phyloP scores from a whole-genome alignment of 2,329 filamentous ascomycete species.

The Penicillium brasilianum region DNA sequence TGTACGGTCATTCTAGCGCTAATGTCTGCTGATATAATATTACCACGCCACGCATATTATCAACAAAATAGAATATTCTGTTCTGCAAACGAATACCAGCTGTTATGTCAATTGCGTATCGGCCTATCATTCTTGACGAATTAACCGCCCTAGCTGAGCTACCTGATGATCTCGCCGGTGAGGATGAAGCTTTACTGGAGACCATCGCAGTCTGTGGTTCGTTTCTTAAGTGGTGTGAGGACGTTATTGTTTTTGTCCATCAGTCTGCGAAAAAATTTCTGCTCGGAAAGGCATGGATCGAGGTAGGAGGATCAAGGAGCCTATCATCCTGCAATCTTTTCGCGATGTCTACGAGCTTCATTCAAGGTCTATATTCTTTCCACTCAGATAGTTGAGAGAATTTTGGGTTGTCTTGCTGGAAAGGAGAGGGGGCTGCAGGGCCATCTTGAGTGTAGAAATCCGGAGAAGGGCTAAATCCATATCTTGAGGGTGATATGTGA shows the following conservation, averaged over 20 bases:
- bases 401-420: too few relatives aligned
- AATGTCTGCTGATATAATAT: neutral
- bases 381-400: too few relatives aligned
- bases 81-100: slow-evolving; percentile 3
- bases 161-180: neutral
- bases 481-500: neutral
- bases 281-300: neutral
- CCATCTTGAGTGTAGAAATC: slow-evolving; percentile 1
- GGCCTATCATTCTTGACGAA: slow-evolving; percentile 4
- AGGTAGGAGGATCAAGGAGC: too few relatives aligned
- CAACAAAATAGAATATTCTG: too few relatives aligned
- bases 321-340: too few relatives aligned
- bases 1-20: neutral
- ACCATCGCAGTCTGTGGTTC: slow-evolving; percentile 31
- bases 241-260: slow-evolving; percentile 31
- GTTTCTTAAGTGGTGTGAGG: slow-evolving; percentile 29
- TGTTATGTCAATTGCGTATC: slow-evolving; percentile 1
- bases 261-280: slow-evolving; percentile 36
- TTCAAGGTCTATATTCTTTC: too few relatives aligned
- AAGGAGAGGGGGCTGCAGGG: too few relatives aligned
- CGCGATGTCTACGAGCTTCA: too few relatives aligned
- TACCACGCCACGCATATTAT: neutral
- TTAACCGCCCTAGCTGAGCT: neutral
- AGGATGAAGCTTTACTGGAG: slow-evolving; percentile 6
- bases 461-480: neutral